phyloP scores from a whole-genome alignment of 2,329 filamentous ascomycete species.

The Colletotrichum salicis region DNA sequence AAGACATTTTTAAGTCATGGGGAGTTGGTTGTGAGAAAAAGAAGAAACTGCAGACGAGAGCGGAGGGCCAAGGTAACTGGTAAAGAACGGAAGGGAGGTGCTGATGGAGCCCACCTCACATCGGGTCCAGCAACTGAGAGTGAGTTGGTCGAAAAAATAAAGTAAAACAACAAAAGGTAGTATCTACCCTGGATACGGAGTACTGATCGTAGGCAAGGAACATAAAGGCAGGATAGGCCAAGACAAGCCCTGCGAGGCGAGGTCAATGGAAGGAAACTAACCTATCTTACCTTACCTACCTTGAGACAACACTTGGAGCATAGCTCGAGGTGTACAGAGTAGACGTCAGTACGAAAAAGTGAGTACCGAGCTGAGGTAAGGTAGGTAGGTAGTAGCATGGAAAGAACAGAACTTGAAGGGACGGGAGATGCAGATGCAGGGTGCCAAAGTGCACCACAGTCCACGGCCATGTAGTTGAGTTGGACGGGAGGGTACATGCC shows the following conservation, averaged over 20 bases:
- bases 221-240: background rate
- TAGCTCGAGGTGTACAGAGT: background rate
- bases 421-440: slow-evolving; percentile 1
- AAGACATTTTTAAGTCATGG: slow-evolving; percentile 33
- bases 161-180: background rate
- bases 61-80: background rate
- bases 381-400: background rate
- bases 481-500: slow-evolving; percentile 14
- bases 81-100: slow-evolving; percentile 35
- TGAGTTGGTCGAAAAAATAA: background rate
- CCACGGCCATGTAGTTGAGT: background rate
- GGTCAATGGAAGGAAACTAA: background rate
- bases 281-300: background rate
- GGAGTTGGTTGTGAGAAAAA: slow-evolving; percentile 26
- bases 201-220: background rate
- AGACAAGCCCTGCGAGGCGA: background rate
- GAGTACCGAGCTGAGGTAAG: background rate
- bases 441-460: slow-evolving; percentile 3
- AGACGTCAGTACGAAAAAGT: background rate
- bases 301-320: background rate
- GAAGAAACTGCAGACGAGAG: slow-evolving; percentile 12
- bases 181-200: too few species aligned
- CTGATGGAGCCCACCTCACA: slow-evolving; percentile 16
- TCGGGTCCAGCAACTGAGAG: background rate
- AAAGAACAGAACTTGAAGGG: slow-evolving; percentile 12